Evolutionary conservation across 2,329 filamentous ascomycete species (phyloP).

Genomic region (Myriosclerotinia scirpicola): DNA sequence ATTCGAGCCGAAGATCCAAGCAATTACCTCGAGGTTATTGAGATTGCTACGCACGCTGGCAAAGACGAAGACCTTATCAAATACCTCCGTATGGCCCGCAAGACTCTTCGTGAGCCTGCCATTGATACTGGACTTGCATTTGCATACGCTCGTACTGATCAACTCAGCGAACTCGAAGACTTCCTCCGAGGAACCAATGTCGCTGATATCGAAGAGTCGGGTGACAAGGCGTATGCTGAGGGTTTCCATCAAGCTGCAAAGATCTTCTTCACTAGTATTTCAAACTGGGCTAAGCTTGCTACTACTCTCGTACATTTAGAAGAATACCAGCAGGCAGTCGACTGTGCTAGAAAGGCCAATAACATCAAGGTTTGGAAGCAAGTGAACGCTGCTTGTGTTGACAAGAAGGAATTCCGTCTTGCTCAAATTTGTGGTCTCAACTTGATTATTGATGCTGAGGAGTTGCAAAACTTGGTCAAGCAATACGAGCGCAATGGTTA

Average conservation of each 20-base stretch:
- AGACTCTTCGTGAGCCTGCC: conserved; percentile 88
- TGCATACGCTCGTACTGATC: conserved; percentile 86
- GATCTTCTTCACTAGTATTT: conserved; percentile 98
- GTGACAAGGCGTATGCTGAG: conserved; percentile 96
- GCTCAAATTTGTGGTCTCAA: conserved; percentile 99
- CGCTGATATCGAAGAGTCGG: conserved; percentile 91
- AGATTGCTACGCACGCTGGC: conserved; percentile 89
- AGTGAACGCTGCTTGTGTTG: conserved; percentile 92
- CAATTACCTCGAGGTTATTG: conserved; percentile 95
- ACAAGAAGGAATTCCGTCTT: conserved; percentile 98
- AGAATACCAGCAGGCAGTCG: conserved; percentile 96
- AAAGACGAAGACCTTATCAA: conserved; percentile 98
- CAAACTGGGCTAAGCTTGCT: conserved; percentile 98
- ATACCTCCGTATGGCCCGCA: conserved; percentile 94
- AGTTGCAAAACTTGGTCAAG: conserved; percentile 87
- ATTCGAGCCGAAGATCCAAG: conserved; percentile 90
- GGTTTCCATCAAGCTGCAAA: conserved; percentile 94
- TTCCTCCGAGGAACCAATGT: conserved; percentile 93
- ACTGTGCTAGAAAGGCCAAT: conserved; percentile 97
- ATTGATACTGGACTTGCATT: conserved; percentile 95
- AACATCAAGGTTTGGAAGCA: conserved; percentile 99
- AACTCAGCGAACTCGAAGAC: conserved; percentile 91
- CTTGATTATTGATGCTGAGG: conserved; percentile 95
- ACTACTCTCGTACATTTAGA: conserved; percentile 96
- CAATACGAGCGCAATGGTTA: conserved; percentile 97